Conservation (phyloP, 495 filamentous ascomycete species). For the Trichoderma erinaceum region DNA sequence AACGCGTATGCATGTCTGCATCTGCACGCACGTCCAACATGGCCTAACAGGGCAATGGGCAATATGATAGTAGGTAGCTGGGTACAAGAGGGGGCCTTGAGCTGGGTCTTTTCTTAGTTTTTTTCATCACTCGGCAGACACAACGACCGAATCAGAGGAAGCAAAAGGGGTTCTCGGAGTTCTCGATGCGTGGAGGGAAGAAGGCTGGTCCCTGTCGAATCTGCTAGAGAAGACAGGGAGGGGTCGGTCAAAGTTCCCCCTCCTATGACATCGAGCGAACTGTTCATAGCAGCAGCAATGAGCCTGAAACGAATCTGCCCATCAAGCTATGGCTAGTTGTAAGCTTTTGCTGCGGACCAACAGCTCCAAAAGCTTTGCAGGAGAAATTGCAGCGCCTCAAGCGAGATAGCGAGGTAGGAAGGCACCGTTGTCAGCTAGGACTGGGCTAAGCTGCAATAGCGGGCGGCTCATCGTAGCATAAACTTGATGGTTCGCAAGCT, state of each 20-base stretch:
- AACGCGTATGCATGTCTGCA: background rate
- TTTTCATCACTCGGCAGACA: background rate
- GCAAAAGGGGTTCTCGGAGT: slow-evolving; percentile 2
- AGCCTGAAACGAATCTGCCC: background rate
- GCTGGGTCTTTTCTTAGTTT: background rate
- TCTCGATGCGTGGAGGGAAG: background rate
- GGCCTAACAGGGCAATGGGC: background rate
- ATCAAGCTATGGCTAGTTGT: background rate
- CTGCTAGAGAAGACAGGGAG: background rate
- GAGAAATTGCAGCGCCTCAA: background rate
- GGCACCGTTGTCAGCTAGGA: background rate
- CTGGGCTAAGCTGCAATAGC: background rate
- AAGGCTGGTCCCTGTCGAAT: slow-evolving; percentile 9
- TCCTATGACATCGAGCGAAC: background rate
- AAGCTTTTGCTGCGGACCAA: background rate
- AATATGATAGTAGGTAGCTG: background rate
- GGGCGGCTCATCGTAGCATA: slow-evolving; percentile 8
- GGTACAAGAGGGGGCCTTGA: background rate
- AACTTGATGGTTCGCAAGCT: background rate
- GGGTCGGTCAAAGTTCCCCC: background rate
- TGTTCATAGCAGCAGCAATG: background rate
- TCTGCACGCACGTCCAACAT: background rate
- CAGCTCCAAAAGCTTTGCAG: background rate
- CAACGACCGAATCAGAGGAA: background rate
- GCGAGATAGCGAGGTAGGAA: background rate